These are phyloP conservation scores for Penicillium polonicum DNA, from an alignment of 2,329 filamentous ascomycete genomes.

Conservation along the genomic window DNA sequence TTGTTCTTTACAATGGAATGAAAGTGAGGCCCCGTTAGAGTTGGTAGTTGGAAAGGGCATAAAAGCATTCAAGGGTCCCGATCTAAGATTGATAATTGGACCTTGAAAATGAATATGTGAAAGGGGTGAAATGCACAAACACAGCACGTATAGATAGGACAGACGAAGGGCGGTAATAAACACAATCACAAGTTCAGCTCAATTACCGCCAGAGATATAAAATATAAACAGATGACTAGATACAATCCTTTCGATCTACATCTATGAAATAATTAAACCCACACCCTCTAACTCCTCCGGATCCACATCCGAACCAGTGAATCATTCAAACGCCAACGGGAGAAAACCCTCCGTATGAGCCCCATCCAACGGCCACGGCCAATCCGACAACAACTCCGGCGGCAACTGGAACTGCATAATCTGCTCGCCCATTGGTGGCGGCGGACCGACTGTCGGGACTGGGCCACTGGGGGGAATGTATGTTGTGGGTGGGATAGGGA, in stretches of 20 bases:
- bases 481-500: conserved; percentile 4
- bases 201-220: neutral
- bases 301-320: neutral
- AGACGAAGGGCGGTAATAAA: neutral
- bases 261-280: neutral
- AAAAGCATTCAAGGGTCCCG: too few species aligned
- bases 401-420: conserved; percentile 43
- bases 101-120: too few species aligned
- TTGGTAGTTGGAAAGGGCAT: too few species aligned
- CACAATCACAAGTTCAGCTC: neutral
- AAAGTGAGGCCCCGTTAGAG: too few species aligned
- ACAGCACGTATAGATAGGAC: neutral
- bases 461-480: conserved; percentile 10
- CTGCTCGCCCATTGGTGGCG: conserved; percentile 18
- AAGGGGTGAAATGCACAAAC: neutral
- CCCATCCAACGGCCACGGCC: conserved; percentile 40
- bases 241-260: conserved; percentile 1
- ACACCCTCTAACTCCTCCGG: neutral
- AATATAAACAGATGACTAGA: conserved; percentile 1
- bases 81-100: neutral
- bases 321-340: conserved; percentile 26
- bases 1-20: neutral
- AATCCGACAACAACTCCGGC: conserved; percentile 42
- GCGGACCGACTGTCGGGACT: conserved; percentile 2
- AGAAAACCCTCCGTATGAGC: conserved; percentile 24